Conservation (phyloP, 768 basidiomycete species). For the Mycena crocata region DNA sequence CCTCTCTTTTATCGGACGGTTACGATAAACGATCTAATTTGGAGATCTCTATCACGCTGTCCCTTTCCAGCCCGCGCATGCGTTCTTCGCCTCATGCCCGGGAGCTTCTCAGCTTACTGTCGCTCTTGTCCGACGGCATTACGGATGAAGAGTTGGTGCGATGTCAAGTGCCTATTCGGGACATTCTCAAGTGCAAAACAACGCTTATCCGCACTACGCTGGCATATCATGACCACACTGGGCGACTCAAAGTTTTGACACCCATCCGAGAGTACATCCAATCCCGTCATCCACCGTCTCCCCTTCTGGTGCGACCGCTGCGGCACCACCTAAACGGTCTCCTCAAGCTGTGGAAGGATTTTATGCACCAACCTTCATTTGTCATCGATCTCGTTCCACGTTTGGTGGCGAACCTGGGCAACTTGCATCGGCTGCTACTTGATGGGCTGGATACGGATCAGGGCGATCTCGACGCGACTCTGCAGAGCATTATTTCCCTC, state of each 20-base stretch:
- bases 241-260: slow-evolving; percentile 2
- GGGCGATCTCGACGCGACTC: background rate
- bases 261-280: slow-evolving; percentile 12
- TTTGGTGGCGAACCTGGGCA: slow-evolving; percentile 3
- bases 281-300: background rate
- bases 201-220: slow-evolving; percentile 13
- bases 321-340: background rate
- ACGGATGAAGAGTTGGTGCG: slow-evolving; percentile 5
- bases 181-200: background rate
- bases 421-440: background rate
- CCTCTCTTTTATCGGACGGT: slow-evolving; percentile 1
- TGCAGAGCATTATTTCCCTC: background rate
- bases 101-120: slow-evolving; percentile 13
- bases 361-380: background rate
- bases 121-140: slow-evolving; percentile 6
- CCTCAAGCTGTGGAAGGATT: background rate
- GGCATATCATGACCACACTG: slow-evolving; percentile 6
- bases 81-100: background rate
- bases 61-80: slow-evolving; percentile 13
- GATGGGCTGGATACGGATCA: background rate
- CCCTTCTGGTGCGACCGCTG: background rate
- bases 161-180: background rate
- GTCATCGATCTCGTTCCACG: background rate
- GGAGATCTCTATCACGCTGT: slow-evolving; percentile 17
- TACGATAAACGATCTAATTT: slow-evolving; percentile 17